Conservation (phyloP, 2,329 filamentous ascomycete species). For the Venturia aucupariae region DNA sequence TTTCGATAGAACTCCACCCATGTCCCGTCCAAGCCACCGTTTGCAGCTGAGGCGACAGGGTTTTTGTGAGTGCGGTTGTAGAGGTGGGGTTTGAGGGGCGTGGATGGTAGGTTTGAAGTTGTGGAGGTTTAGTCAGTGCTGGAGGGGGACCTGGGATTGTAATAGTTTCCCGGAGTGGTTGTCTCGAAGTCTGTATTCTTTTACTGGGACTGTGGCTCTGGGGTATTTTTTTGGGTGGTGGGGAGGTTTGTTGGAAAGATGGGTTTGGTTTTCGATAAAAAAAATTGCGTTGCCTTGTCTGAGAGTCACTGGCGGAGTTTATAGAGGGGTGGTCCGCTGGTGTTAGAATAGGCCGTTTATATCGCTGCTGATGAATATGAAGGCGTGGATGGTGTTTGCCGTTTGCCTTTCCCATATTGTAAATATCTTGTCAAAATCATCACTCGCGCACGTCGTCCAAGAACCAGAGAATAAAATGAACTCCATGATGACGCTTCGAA, state of each 20-base stretch:
- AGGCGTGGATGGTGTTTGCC: too few relatives aligned
- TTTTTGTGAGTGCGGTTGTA: background rate
- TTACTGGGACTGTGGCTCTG: background rate
- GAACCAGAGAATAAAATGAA: background rate
- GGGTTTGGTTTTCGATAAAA: too few relatives aligned
- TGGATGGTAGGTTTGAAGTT: background rate
- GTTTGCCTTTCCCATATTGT: too few relatives aligned
- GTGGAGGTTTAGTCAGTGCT: background rate
- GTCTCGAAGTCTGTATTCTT: background rate
- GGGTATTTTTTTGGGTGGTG: background rate
- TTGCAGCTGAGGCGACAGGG: conserved; percentile 18
- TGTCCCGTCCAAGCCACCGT: conserved; percentile 24
- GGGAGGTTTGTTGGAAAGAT: too few relatives aligned
- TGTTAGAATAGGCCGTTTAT: too few relatives aligned
- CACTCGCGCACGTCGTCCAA: too few relatives aligned
- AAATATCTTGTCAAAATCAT: too few relatives aligned
- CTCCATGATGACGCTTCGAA: background rate
- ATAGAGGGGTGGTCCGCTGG: too few relatives aligned
- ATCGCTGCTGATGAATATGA: too few relatives aligned
- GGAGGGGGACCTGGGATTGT: background rate
- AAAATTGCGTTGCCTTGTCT: too few relatives aligned
- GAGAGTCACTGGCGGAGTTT: too few relatives aligned
- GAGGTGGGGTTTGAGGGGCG: background rate
- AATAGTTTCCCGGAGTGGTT: background rate
- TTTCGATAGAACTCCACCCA: too few relatives aligned